Evolutionary conservation across 495 filamentous ascomycete species (phyloP), one percentile per base, ranked within the genome.

Genomic region (Choiromyces venosus): DNA sequence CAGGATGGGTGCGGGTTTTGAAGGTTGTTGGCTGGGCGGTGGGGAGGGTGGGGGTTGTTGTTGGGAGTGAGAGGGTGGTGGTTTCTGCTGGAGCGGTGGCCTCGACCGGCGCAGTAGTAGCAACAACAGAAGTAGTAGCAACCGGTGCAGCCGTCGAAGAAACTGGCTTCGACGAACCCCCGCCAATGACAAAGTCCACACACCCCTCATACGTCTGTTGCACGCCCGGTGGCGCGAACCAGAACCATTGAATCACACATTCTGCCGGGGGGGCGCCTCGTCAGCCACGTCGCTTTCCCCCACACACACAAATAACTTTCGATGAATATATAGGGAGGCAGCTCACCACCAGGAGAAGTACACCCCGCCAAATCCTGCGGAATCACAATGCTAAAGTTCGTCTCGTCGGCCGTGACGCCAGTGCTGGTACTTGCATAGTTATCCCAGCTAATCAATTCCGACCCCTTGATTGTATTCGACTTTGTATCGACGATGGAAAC

Each of bases 191-290:
- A 82, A 93, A 91, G 80, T 93, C 90, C 76, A 91, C 79, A 79
- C 90, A 92, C 61, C 86, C 86, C 85, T 92, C 88, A 75, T 92
- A 92, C 37, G 90, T 91, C 85, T 93, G 90, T 66, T 87, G 85
- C 42, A 89, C 87, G 10, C 85, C 86, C 56, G 85, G 70, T 14
- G 72, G 84, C 69, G 89, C 89, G 76, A 88, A 89, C 90, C 90
- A 93, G 82, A 83, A 90, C 86, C 87, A 88, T 80, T 92, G 89
- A 37, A 92, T 83, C 36, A 89, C 89, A 73, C 70, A 82, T 36
- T 65, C 29, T 44, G 12, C 40, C 19, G 40, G 52, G 35, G 19
- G 33, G n/a, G n/a, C n/a, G n/a, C n/a, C n/a, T n/a, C n/a, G n/a
- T 67, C 37, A 69, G 38, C 37, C 42, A 37, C 10, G 6, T 33